Percentiles rank a stretch among this genome's conserved stretches.
phyloP scores from a whole-genome alignment of 148 eudicot species.

The Silene latifolia region DNA sequence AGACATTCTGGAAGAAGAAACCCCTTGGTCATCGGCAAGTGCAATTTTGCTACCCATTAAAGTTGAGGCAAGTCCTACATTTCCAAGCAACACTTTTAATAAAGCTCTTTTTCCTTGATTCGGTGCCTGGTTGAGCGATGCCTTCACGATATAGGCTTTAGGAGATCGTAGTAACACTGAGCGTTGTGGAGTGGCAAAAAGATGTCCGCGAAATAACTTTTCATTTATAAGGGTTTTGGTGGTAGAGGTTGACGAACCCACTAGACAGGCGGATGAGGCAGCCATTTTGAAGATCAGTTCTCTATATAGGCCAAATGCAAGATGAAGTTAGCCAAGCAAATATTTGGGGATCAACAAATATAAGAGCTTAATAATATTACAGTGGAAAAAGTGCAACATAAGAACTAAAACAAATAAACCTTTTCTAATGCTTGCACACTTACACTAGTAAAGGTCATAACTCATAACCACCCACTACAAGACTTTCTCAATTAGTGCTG shows the following conservation, averaged over 20 bases:
- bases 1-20: slow-evolving; percentile 96
- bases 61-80: slow-evolving; percentile 57
- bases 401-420: too few species aligned
- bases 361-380: too few species aligned
- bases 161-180: slow-evolving; percentile 34
- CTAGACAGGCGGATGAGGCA: slow-evolving; percentile 28
- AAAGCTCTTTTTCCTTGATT: slow-evolving; percentile 72
- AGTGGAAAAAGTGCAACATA: too few species aligned
- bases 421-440: too few species aligned
- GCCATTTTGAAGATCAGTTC: slow-evolving; percentile 24
- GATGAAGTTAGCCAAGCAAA: not conserved
- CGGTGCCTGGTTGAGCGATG: slow-evolving; percentile 47
- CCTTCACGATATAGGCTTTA: slow-evolving; percentile 40
- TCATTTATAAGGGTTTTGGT: slow-evolving; percentile 39
- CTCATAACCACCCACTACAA: too few species aligned
- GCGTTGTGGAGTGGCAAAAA: slow-evolving; percentile 35
- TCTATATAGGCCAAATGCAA: not conserved
- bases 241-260: slow-evolving; percentile 28
- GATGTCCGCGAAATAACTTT: slow-evolving; percentile 38
- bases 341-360: not conserved
- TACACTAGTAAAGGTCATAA: too few species aligned
- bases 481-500: too few species aligned
- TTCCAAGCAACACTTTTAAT: slow-evolving; percentile 67
- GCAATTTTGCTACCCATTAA: slow-evolving; percentile 54
- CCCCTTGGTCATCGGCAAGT: slow-evolving; percentile 85